Base-by-base conservation (phyloP, 1,284 basidiomycete species). In the Ceratobasidium sp. region DNA sequence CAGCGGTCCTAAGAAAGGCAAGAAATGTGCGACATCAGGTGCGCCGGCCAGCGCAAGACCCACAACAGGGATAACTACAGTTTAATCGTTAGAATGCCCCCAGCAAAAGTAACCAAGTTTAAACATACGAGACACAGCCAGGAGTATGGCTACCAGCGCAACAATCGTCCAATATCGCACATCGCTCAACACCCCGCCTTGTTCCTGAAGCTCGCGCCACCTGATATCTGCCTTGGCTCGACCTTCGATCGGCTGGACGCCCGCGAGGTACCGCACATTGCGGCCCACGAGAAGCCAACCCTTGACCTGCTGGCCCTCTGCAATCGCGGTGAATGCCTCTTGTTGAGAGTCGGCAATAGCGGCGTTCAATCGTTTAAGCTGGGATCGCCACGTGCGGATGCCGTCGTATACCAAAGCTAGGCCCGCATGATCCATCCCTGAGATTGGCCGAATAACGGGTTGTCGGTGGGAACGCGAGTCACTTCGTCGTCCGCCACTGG, bases 211-310 rank as follows among this genome's bases (percentile, higher is more conserved):
- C 66, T 93, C 90, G 79, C 90, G 89, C 93, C 94, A 96, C 69
- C 92, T 84, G 41, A 96, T 89, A 82, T 95, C 94, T 81, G 95
- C 93, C 83, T 93, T 94, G 16, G 92, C 90, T 62, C 91, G 85
- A 0, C 93, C 94, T 81, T 93, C 90, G 38, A 96, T 93, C 44
- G 92, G 84, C 81, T 92, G 85, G 3, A 92, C 85, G 0, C 89
- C 89, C 16, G 89, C 90, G n/a, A 95, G 83, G 80, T 88, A 88
- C 70, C 89, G 83, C 76, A 94, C 82, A 0, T 92, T 93, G 30
- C 89, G 86, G 2, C 94, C 94, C 46, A 94, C 88, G 81, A 95
- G 84, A 59, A 96, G 83, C 92, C 93, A 95, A 0, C 94, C 94
- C 80, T 90, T 90, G 79, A 93, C 88, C 60, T 87, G 84, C 30